A percentile compares a stretch with the other conserved stretches of the same genome.
These are phyloP conservation scores for Eucalyptus rudis DNA, from an alignment of 345 rosid genomes.

Conservation along the genomic window DNA sequence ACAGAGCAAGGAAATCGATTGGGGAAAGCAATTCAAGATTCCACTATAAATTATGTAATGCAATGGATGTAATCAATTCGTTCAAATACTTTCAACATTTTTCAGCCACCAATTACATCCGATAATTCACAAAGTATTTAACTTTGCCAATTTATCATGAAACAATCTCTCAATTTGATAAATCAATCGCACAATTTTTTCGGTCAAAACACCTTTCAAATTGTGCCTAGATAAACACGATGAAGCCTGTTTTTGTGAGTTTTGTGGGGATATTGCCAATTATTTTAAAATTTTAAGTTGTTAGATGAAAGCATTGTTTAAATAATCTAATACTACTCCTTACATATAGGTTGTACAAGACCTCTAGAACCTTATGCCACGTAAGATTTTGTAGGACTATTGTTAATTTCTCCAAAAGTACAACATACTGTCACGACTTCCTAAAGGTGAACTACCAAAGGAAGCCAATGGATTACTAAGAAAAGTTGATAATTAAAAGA, in stretches of 20 bases:
- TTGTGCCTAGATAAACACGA: not conserved
- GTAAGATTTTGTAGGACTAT: no score
- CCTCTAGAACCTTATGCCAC: fast-evolving
- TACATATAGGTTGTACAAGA: not conserved
- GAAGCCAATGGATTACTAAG: not conserved
- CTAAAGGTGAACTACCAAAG: not conserved
- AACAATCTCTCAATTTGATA: not conserved
- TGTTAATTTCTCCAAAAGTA: not conserved
- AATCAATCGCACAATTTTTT: not conserved
- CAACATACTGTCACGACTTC: not conserved
- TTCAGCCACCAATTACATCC: not conserved
- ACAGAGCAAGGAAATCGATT: not conserved
- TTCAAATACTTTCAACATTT: not conserved
- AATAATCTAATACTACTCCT: not conserved
- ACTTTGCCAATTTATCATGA: not conserved
- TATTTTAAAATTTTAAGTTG: no score
- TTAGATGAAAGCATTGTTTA: fast-evolving
- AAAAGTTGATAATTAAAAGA: not conserved
- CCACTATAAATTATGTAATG: not conserved
- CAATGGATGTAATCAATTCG: not conserved
- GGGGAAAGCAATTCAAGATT: not conserved
- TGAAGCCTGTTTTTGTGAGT: not conserved
- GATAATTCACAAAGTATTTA: not conserved
- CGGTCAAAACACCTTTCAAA: not conserved
- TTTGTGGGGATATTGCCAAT: not conserved